phyloP scores from a whole-genome alignment of 208 protist species.

The Angomonas deanei region DNA sequence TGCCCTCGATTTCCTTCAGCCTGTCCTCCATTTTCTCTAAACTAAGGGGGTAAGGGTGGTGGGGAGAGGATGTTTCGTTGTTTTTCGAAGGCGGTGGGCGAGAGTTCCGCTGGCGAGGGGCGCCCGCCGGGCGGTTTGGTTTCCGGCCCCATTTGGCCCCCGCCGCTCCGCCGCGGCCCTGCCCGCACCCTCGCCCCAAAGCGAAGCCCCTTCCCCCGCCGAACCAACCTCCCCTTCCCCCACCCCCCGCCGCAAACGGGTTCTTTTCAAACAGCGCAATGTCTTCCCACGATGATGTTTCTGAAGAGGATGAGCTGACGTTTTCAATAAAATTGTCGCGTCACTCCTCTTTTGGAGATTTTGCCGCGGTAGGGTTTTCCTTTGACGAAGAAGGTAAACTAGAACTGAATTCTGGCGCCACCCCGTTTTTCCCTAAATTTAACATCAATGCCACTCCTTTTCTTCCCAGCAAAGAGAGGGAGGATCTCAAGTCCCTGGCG shows the following conservation, averaged over 20 bases:
- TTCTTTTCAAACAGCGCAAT: too few species aligned
- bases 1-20: conserved; percentile 80
- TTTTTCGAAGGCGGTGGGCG: neutral
- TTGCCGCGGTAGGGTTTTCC: neutral
- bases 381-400: neutral
- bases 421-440: neutral
- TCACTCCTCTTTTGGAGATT: neutral
- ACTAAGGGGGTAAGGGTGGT: neutral
- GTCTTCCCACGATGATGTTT: neutral
- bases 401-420: neutral
- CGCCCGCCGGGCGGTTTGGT: neutral
- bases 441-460: neutral
- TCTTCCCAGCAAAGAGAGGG: neutral
- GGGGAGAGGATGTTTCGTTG: neutral
- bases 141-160: neutral
- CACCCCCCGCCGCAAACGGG: too few species aligned
- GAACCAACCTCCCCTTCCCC: neutral
- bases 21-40: conserved; percentile 59
- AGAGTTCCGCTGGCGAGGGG: neutral
- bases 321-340: neutral
- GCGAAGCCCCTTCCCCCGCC: neutral
- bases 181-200: too few species aligned
- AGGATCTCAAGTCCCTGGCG: neutral
- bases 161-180: too few species aligned
- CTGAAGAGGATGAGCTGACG: neutral